Conservation (phyloP, 768 basidiomycete genomes). For the Dentipellis sp. region DNA sequence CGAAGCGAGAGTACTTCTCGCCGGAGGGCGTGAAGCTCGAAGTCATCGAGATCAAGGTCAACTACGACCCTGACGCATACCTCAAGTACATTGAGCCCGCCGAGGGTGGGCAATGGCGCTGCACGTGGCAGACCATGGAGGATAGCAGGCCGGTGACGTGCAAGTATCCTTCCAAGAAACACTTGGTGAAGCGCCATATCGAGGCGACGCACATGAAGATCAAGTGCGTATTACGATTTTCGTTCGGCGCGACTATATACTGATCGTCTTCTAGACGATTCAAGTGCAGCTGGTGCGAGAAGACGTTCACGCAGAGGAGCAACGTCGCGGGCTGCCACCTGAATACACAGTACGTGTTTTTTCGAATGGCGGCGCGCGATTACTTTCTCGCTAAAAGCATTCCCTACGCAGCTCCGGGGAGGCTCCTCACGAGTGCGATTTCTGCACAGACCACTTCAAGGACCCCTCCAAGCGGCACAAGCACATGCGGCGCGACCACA, state of each 20-base stretch:
- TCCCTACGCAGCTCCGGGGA: constrained; percentile 39
- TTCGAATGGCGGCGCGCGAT: constrained; percentile 19
- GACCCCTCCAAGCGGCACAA: constrained; percentile 58
- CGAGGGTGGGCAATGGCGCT: constrained; percentile 23
- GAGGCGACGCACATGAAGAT: constrained; percentile 52
- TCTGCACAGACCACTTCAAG: constrained; percentile 46
- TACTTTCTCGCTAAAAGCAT: background rate
- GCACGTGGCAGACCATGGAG: constrained; percentile 30
- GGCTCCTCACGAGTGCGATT: constrained; percentile 44
- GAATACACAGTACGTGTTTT: constrained; percentile 36
- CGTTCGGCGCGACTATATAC: constrained; percentile 11
- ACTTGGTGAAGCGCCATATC: constrained; percentile 61
- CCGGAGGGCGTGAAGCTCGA: constrained; percentile 13
- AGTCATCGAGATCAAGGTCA: constrained; percentile 13
- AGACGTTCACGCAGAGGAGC: constrained; percentile 50
- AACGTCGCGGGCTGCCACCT: constrained; percentile 46
- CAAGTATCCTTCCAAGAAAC: constrained; percentile 43
- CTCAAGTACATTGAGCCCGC: constrained; percentile 10
- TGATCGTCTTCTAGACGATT: constrained; percentile 32
- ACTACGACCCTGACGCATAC: constrained; percentile 13
- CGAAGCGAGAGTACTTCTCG: constrained; percentile 8
- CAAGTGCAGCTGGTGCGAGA: constrained; percentile 40
- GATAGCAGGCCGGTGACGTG: constrained; percentile 26
- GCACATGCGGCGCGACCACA: constrained; percentile 45
- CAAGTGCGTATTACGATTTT: constrained; percentile 33